Evolutionary conservation across 2,329 filamentous ascomycete genomes (phyloP), one percentile per base, ranked within the genome.

Genomic region (Lachnellula cervina): DNA sequence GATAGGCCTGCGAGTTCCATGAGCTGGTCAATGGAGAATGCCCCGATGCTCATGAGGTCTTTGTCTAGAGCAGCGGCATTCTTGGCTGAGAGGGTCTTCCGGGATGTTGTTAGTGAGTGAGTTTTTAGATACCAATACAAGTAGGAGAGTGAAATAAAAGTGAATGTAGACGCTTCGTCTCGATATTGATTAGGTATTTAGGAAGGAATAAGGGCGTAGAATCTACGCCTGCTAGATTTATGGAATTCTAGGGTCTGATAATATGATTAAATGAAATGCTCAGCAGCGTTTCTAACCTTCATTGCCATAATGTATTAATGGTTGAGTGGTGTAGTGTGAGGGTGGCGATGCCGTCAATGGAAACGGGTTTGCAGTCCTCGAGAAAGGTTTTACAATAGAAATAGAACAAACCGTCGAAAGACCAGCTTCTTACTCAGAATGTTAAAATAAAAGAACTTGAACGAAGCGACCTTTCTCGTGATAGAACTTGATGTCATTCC

Each of bases 1-100:
- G 91, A 92, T 0, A 99, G 80, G 0, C 94, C 94, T 44, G 94
- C 94, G 7, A 99, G 77, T 70, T 97, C 94, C 94, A 99, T 97
- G 49, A 99, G 78, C 73, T 99, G 94, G 69, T 97, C 94, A 54
- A 99, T 82, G 11, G 90, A 96, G 74, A 96, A 99, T 8, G 89
- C 91, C 0, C 86, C 83, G 11, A 83, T 82, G 69, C 84, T 89
- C 92, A 99, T 97, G 59, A 99, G 85, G 70, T 99, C 93, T 72
- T 89, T 86, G 70, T 99, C 94, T 17, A 99, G 81, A 48, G 90
- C 88, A 0, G 89, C 87, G 0, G 94, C 94, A 61, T 90, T 89
- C 73, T 94, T 91, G 43, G 93, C 87, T 9, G 87, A 87, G 25
- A 99, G 81, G 25, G 91, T 96, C 90, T 42, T 95, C 2, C 53